Evolutionary conservation across 176 grass and related monocot species (phyloP), one percentile per base, ranked within the genome.

Genomic region (Oryza officinalis): DNA sequence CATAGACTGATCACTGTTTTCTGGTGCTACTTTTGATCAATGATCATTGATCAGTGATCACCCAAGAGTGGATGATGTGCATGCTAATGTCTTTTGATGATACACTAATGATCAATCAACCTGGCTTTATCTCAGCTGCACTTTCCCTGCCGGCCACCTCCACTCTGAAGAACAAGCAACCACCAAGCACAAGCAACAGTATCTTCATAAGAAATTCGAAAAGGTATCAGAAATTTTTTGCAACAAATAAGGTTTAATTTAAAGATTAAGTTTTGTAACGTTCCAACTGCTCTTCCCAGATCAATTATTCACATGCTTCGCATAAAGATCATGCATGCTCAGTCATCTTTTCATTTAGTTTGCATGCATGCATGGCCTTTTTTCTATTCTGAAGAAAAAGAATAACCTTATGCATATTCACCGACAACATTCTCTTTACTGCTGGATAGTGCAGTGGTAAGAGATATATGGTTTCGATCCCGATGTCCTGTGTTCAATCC

Each of bases 281-380:
- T 37, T 33, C 63, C 66, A 71, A 85, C 66, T 14, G 13, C 41
- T 78, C 8, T 85, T 37, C 10, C 66, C 26, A 0, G 20, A 46
- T 60, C 65, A 63, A 78, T 25, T 11, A 78, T 20, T 52, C 75
- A 79, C 37, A 79, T 31, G 52, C 9, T 72, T 72, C 59, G 52
- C 67, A 47, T 64, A 64, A 30, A 79, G 28, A 72, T 46, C 14
- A 27, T 65, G 74, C 40, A 41, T 41, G 40, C 40, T 41, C 40
- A 17, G 3, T 70, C 31, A 41, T 41, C 40, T 41, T 41, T 41
- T 41, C 33, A 13, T 43, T 27, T 44, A 41, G 67, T 69, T 69
- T 69, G 40, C 30, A 8, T 38, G 57, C 32, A 8, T 38, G 17
- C 43, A 50, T 7, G 22, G 2, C n/a, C 57, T 61, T 61, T 61